Base-by-base conservation (phyloP, 768 basidiomycete genomes). In the Phanerodontia chrysosporium region DNA sequence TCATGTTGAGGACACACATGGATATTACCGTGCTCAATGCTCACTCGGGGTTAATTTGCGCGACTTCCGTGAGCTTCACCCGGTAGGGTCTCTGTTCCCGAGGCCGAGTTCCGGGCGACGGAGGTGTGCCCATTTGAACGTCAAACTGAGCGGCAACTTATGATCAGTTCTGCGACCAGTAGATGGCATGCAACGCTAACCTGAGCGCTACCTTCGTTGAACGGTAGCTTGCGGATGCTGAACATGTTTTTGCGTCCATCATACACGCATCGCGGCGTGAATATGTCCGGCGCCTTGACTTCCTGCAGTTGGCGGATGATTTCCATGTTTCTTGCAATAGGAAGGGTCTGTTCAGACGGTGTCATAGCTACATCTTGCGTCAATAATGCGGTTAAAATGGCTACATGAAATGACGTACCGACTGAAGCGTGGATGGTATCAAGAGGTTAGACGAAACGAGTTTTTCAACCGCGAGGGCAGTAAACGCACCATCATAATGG, bases 31-130 rank as follows among this genome's bases (percentile, higher is more conserved):
- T n/a, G n/a, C n/a, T n/a, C n/a, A n/a, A n/a, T n/a, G n/a, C n/a
- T 76, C 87, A 54, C 86, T 98, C 59, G 84, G 97, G 73, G 85
- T 98, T 61, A 88, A 98, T 74, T 79, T 96, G 65, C 77, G 86
- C 62, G 80, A 91, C 74, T 69, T 90, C 62, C 74, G 84, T 72
- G 76, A 92, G 64, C 46, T 74, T 78, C 44, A 92, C 79, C 65
- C 84, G 87, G 73, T 85, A 91, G 6, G 3, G 83, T 75, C 62
- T 86, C 88, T 8, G 78, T 78, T 5, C 67, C 64, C 45, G 12
- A 44, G 60, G 18, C 27, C 55, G 27, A 32, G 14, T 18, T 51
- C 73, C 66, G 39, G 69, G 65, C 44, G 69, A 65, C 12, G 70
- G 70, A 45, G 72, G 71, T 45, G 80, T 77, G 1, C 74, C 71